Evolutionary conservation across 108 stramenopile species (phyloP).

Genomic region (Pseudonitzschia delicatissima): DNA sequence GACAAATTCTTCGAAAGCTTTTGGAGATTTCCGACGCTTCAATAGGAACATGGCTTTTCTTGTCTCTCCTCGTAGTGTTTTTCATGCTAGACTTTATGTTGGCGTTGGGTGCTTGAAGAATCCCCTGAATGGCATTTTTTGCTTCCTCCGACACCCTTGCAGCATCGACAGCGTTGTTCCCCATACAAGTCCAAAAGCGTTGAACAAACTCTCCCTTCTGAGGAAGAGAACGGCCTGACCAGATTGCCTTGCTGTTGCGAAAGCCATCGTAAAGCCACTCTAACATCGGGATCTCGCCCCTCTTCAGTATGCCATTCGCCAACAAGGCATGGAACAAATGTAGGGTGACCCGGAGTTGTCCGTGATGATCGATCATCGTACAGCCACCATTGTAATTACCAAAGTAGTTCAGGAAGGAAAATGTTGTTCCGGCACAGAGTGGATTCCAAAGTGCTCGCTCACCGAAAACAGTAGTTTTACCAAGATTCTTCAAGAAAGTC

Average conservation of each 20-base stretch:
- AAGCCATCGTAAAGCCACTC: constrained; percentile 38
- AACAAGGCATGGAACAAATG: constrained; percentile 51
- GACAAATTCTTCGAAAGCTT: constrained; percentile 35
- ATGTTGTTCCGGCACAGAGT: constrained; percentile 39
- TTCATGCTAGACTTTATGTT: background rate
- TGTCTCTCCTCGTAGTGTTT: background rate
- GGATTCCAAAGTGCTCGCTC: constrained; percentile 45
- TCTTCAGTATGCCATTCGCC: constrained; percentile 21
- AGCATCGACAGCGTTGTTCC: constrained; percentile 18
- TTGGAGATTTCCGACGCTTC: constrained; percentile 33
- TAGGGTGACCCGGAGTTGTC: constrained; percentile 42
- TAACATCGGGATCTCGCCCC: constrained; percentile 30
- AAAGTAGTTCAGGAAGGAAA: constrained; percentile 33
- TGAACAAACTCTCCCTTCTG: constrained; percentile 36
- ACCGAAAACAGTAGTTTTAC: too few relatives aligned
- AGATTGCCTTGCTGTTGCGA: constrained; percentile 37
- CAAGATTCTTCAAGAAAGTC: constrained; percentile 14
- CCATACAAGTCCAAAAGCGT: constrained; percentile 40
- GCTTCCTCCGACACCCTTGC: constrained; percentile 28
- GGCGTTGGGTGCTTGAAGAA: background rate
- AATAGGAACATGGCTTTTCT: constrained; percentile 20
- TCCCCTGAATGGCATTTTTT: background rate
- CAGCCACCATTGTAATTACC: constrained; percentile 40
- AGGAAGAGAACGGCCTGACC: constrained; percentile 37
- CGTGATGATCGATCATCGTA: constrained; percentile 35